phyloP scores from a whole-genome alignment of 306 rosid genomes.

The Vigna reflexopilosa region DNA sequence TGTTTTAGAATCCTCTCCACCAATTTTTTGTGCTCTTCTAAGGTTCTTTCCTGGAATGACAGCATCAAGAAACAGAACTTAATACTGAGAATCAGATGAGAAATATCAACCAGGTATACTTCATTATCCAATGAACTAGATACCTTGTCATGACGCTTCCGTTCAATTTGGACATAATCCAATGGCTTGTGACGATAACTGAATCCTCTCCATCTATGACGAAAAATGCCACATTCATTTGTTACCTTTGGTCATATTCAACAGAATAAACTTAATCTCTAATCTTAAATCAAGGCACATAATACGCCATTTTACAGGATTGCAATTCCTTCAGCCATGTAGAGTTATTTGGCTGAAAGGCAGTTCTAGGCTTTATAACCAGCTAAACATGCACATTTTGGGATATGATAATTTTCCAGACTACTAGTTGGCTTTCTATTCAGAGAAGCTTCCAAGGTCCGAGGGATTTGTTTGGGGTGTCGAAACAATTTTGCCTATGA shows the following conservation, averaged over 20 bases:
- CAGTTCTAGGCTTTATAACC: neutral
- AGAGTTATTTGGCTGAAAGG: neutral
- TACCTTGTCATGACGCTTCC: constrained; percentile 15
- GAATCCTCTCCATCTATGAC: constrained; percentile 10
- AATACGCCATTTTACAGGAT: neutral
- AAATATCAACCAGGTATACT: neutral
- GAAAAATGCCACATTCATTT: neutral
- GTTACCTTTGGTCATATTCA: neutral
- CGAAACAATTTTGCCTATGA: neutral
- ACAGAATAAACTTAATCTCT: neutral
- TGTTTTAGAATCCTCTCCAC: neutral
- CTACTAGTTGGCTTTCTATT: neutral
- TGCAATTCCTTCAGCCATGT: neutral
- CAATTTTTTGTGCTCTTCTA: constrained; percentile 1
- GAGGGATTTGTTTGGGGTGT: neutral
- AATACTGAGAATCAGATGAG: neutral
- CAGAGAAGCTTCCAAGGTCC: neutral
- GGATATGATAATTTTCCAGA: neutral
- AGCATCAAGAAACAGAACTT: neutral
- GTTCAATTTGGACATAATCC: neutral
- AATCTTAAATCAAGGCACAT: neutral
- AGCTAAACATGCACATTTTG: neutral
- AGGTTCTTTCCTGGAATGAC: neutral
- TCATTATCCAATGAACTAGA: neutral
- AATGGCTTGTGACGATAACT: constrained; percentile 5